phyloP scores from a whole-genome alignment of 129 eudicot genomes.

The Escallonia herrerae region DNA sequence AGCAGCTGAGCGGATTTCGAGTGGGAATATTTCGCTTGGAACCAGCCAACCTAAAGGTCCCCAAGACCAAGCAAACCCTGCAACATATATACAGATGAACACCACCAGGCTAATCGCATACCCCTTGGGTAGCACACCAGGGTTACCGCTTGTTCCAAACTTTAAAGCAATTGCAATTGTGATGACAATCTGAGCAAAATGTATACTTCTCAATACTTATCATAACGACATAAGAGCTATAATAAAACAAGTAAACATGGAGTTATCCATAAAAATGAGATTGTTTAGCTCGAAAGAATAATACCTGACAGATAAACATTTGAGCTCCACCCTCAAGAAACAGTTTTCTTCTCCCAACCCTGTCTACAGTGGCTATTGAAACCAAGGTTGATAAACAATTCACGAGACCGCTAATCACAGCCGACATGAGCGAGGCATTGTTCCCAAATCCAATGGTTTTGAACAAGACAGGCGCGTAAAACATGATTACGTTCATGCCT shows the following conservation, averaged over 20 bases:
- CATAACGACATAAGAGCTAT: background rate
- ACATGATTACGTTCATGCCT: constrained; percentile 60
- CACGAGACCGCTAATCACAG: constrained; percentile 39
- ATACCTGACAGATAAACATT: constrained; percentile 46
- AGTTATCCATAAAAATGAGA: background rate
- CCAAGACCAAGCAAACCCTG: constrained; percentile 66
- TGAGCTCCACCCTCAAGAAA: constrained; percentile 40
- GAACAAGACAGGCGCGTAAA: constrained; percentile 55
- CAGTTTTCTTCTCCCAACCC: constrained; percentile 30
- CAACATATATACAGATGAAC: constrained; percentile 39
- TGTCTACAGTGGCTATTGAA: constrained; percentile 27
- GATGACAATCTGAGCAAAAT: constrained; percentile 18
- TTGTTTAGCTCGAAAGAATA: background rate
- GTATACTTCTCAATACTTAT: background rate
- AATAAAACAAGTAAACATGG: background rate
- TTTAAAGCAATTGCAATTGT: constrained; percentile 20
- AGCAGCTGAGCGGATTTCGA: constrained; percentile 52
- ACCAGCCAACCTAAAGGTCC: constrained; percentile 63
- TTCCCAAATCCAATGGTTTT: constrained; percentile 48
- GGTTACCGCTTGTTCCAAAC: constrained; percentile 40
- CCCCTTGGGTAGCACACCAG: constrained; percentile 25
- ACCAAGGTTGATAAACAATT: constrained; percentile 34
- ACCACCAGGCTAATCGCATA: constrained; percentile 27
- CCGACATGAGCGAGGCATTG: constrained; percentile 40
- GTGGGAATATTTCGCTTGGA: constrained; percentile 49